Base-by-base conservation (phyloP, 2,329 filamentous ascomycete genomes). In the Dactylonectria macrodidyma region DNA sequence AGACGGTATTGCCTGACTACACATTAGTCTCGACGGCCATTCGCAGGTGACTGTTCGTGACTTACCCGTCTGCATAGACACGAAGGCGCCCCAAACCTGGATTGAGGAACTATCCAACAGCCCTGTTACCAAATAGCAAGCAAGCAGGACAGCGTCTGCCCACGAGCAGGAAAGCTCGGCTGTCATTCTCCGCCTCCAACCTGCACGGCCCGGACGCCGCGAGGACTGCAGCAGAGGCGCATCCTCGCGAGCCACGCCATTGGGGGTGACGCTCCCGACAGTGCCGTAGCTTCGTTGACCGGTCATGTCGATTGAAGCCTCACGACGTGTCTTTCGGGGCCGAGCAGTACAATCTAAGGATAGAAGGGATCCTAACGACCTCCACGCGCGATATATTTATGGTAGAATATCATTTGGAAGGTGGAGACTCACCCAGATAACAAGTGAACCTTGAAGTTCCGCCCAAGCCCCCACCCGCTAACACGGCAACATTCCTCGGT, bases 11-110 rank as follows among this genome's bases (percentile, higher is more conserved):
- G 70, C 91, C 87, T 89, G 52, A 30, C 61, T 5, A 8, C 26
- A 24, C 34, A 47, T 14, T 60, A 50, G 50, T 68, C 24, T 65
- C 51, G 24, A 22, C 3, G 38, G 7, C 26, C 3, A 12, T 10
- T 16, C 19, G 47, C 51, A n/a, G 19, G 30, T 12, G 4, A n/a
- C 19, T 30, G 33, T 12, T 50, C 33, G 41, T 12, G 33, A 80
- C 83, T 70, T 74, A 89, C 92, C 92, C 47, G 93, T 95, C 78
- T 95, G 93, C 93, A 95, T 95, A 77, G 91, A 93, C 41, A 94
- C 92, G 75, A 95, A 95, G 1, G 91, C 91, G 11, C 92, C 92
- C 91, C 92, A 95, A 48, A 92, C 91, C 62, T 90, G 91, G 48
- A 93, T 91, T 1, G 92, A 90, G 2, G 92, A 89, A 80, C 91